These are phyloP conservation scores for Floccularia luteovirens DNA, from an alignment of 768 basidiomycete species.

Conservation along the genomic window DNA sequence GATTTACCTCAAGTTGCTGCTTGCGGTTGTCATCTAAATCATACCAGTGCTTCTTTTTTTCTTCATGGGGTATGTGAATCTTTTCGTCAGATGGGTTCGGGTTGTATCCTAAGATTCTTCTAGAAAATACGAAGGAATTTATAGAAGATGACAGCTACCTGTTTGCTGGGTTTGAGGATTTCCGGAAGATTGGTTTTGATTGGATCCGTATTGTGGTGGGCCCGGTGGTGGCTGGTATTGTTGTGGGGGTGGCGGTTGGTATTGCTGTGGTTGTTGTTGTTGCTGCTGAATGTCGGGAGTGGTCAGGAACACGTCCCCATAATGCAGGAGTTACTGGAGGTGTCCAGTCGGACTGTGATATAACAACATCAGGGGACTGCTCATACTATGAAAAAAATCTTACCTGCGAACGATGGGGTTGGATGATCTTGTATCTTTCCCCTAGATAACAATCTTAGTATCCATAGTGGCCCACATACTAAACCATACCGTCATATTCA, in stretches of 20 bases:
- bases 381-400: constrained; percentile 1
- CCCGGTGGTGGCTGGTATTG: constrained; percentile 19
- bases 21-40: constrained; percentile 47
- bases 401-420: constrained; percentile 65
- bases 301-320: constrained; percentile 44
- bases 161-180: neutral
- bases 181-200: constrained; percentile 10
- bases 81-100: constrained; percentile 5
- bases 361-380: neutral
- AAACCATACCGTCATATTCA: constrained; percentile 38
- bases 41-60: constrained; percentile 48
- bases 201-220: too few species aligned
- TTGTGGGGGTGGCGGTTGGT: constrained; percentile 17
- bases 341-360: constrained; percentile 54
- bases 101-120: constrained; percentile 13
- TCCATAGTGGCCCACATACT: neutral
- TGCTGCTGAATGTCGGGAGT: constrained; percentile 16
- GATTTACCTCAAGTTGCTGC: constrained; percentile 47
- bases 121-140: neutral
- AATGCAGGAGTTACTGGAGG: constrained; percentile 56
- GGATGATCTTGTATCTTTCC: constrained; percentile 59
- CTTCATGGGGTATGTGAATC: constrained; percentile 23
- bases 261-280: constrained; percentile 18
- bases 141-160: neutral
- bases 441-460: constrained; percentile 23